phyloP scores from a whole-genome alignment of 192 early-diverging fungal species.

The Coemansia sp. region DNA sequence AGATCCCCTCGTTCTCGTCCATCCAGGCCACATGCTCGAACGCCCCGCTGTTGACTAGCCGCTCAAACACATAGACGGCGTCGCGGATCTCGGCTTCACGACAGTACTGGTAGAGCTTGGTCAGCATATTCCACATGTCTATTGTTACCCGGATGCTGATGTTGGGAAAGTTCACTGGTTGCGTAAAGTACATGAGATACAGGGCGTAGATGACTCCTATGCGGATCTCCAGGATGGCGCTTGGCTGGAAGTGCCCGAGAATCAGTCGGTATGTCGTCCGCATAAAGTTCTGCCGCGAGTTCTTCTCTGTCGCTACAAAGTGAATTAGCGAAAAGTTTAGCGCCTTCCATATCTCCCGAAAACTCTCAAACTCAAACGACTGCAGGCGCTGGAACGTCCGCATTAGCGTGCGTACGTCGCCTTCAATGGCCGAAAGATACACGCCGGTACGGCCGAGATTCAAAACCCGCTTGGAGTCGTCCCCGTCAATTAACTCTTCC shows the following conservation, averaged over 20 bases:
- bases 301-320: constrained; percentile 59
- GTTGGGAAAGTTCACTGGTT: constrained; percentile 56
- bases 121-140: constrained; percentile 48
- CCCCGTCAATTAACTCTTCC: constrained; percentile 32
- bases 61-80: constrained; percentile 49
- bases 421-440: constrained; percentile 48
- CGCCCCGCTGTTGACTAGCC: constrained; percentile 38
- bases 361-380: constrained; percentile 49
- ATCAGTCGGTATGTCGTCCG: constrained; percentile 52
- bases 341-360: constrained; percentile 55
- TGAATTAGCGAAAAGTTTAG: constrained; percentile 58
- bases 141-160: constrained; percentile 52
- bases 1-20: constrained; percentile 46
- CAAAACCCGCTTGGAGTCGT: constrained; percentile 46
- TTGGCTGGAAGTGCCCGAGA: constrained; percentile 41
- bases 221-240: constrained; percentile 48
- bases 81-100: constrained; percentile 44
- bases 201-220: constrained; percentile 56
- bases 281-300: constrained; percentile 58
- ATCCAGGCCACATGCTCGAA: constrained; percentile 56
- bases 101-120: constrained; percentile 52
- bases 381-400: constrained; percentile 51
- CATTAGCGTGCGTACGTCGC: constrained; percentile 51
- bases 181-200: constrained; percentile 59
- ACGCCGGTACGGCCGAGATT: constrained; percentile 52